These are phyloP conservation scores for Yamagishiella unicocca DNA, from an alignment of 139 green algal species.

Conservation along the genomic window DNA sequence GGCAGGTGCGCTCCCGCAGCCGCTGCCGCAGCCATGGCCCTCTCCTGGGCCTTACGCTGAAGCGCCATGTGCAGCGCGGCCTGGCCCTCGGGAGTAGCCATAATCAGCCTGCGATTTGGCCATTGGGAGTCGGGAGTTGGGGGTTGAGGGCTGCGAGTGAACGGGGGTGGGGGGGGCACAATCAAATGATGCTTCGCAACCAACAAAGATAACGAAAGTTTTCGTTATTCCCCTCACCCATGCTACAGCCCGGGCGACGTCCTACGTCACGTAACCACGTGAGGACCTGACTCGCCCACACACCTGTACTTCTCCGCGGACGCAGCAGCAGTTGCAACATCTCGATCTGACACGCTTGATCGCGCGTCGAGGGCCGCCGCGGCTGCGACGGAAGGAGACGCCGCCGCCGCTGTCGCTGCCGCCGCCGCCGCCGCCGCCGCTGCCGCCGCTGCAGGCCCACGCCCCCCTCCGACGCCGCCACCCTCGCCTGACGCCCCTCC, in stretches of 20 bases:
- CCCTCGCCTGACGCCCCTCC: no score
- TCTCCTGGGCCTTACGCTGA: conserved; percentile 11
- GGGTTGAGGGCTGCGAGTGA: background rate
- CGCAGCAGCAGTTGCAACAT: background rate
- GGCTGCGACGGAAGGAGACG: background rate
- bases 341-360: background rate
- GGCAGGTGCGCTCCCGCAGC: background rate
- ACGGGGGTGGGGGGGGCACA: background rate
- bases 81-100: background rate
- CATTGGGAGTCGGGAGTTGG: no score
- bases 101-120: background rate
- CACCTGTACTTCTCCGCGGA: conserved; percentile 21
- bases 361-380: background rate
- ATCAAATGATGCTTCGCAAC: background rate
- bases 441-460: background rate
- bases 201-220: background rate
- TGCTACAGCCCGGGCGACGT: background rate
- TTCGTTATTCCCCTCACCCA: background rate
- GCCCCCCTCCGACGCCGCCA: background rate
- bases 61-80: background rate
- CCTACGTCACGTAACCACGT: background rate
- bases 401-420: background rate
- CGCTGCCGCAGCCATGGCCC: background rate
- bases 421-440: background rate
- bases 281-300: background rate